A percentile compares a stretch with the other conserved stretches of the same genome.
phyloP scores from a whole-genome alignment of 768 basidiomycete species.

The Rhizopogon sp. region DNA sequence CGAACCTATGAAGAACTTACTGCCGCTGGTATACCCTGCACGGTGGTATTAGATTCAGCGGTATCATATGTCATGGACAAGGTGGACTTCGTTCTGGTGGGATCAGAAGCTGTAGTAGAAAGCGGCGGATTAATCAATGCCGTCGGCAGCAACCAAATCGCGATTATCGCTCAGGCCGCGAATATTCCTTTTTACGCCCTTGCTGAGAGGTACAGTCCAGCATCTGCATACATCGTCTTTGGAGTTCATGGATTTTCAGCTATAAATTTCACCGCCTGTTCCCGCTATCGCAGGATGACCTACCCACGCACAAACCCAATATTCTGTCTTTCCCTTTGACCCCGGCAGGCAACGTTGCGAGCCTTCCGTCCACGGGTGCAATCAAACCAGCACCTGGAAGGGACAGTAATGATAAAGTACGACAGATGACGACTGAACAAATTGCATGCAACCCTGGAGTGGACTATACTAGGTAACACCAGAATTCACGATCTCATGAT shows the following conservation, averaged over 20 bases:
- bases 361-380: slow-evolving; percentile 3
- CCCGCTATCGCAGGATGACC: slow-evolving; percentile 86
- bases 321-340: slow-evolving; percentile 65
- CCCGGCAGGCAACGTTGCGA: slow-evolving; percentile 6
- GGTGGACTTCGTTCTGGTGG: slow-evolving; percentile 92
- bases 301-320: slow-evolving; percentile 74
- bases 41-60: slow-evolving; percentile 92
- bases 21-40: slow-evolving; percentile 89
- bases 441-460: slow-evolving; percentile 81
- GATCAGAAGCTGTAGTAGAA: slow-evolving; percentile 97
- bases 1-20: slow-evolving; percentile 87
- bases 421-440: slow-evolving; percentile 72
- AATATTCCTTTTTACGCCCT: slow-evolving; percentile 96
- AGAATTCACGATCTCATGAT: slow-evolving; percentile 7
- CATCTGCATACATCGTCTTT: slow-evolving; percentile 17
- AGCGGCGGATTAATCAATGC: slow-evolving; percentile 90
- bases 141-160: slow-evolving; percentile 94
- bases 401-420: slow-evolving; percentile 5
- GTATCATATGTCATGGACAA: slow-evolving; percentile 97
- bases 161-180: slow-evolving; percentile 89
- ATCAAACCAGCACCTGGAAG: slow-evolving; percentile 3
- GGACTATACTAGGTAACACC: slow-evolving; percentile 82
- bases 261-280: slow-evolving; percentile 98
- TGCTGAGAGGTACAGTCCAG: slow-evolving; percentile 67
- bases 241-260: slow-evolving; percentile 36